These are phyloP conservation scores for Euryodendron excelsum DNA, from an alignment of 148 eudicot species.

Conservation along the genomic window DNA sequence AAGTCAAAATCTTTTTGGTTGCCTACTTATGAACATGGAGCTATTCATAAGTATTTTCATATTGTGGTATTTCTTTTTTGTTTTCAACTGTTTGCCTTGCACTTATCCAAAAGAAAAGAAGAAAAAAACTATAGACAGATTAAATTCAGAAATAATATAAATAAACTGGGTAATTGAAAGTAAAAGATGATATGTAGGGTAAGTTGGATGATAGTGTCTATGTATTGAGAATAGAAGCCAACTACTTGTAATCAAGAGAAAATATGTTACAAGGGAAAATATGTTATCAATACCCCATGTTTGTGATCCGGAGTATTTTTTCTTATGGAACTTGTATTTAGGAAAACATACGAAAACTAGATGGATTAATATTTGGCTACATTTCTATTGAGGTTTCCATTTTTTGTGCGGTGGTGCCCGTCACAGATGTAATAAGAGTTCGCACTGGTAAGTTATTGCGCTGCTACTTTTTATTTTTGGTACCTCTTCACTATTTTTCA, in stretches of 20 bases:
- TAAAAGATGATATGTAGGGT: no score
- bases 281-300: background rate
- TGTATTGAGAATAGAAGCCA: background rate
- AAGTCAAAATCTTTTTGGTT: no score
- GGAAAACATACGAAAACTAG: background rate
- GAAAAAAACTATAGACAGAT: background rate
- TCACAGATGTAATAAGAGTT: conserved; percentile 74
- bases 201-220: background rate
- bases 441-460: conserved; percentile 57
- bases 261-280: conserved; percentile 1
- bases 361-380: background rate
- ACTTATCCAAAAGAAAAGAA: no score
- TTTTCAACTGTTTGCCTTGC: background rate
- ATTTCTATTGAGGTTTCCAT: background rate
- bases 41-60: no score
- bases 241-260: background rate
- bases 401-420: conserved; percentile 66
- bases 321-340: background rate
- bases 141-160: background rate
- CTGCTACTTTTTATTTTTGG: background rate
- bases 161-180: background rate
- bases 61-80: background rate
- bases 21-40: background rate
- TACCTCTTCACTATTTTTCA: background rate
- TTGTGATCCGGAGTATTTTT: background rate